phyloP scores from a whole-genome alignment of 257 asterid genomes.

The Plantago ovata region DNA sequence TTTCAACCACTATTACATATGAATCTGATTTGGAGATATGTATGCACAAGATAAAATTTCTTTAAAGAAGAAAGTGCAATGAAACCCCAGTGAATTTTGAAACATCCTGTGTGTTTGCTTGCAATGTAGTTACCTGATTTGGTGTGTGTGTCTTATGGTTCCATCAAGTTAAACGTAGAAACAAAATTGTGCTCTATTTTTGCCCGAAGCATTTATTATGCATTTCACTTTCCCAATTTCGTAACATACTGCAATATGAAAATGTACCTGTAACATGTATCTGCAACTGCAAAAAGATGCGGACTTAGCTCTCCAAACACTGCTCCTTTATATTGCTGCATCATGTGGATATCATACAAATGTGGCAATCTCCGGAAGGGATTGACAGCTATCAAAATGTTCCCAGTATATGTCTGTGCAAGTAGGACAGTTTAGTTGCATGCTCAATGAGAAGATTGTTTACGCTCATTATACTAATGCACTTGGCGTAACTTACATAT shows the following conservation, averaged over 20 bases:
- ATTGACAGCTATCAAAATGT: constrained; percentile 89
- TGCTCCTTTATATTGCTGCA: constrained; percentile 95
- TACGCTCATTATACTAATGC: background rate
- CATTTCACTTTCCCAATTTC: background rate
- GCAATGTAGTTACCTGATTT: no score
- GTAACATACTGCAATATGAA: constrained; percentile 5
- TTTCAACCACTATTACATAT: background rate
- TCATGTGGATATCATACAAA: constrained; percentile 86
- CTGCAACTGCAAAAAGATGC: constrained; percentile 97
- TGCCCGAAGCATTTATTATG: no score
- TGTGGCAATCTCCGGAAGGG: constrained; percentile 90
- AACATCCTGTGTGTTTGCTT: no score
- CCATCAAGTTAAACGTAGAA: no score
- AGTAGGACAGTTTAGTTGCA: constrained; percentile 16
- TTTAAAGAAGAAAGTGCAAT: no score
- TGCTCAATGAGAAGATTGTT: constrained; percentile 4
- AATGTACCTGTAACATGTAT: constrained; percentile 74
- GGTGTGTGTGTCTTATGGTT: no score
- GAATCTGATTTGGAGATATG: background rate
- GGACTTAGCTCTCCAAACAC: constrained; percentile 94
- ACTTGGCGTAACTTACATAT: constrained; percentile 45
- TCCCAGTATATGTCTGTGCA: constrained; percentile 94
- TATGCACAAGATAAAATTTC: no score
- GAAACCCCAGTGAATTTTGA: no score
- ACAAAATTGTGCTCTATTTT: no score